phyloP scores from a whole-genome alignment of 768 basidiomycete genomes.

The Strobilomyces echinocephalus region DNA sequence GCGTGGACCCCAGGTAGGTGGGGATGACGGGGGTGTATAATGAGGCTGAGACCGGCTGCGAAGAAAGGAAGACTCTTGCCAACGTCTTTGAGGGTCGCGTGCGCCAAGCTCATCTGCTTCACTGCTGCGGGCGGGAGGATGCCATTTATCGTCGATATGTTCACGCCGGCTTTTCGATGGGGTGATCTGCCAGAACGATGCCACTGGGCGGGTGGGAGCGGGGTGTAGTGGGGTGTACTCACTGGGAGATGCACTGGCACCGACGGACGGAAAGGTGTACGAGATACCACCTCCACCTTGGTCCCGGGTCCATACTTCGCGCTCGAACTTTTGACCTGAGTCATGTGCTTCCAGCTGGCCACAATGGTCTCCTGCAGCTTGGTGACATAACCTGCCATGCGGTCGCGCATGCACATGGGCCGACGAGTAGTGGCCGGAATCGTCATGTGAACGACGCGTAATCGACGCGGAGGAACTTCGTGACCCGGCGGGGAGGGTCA shows the following conservation, averaged over 20 bases:
- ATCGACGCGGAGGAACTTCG: too few species aligned
- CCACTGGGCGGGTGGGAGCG: not conserved
- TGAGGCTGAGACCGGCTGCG: conserved; percentile 17
- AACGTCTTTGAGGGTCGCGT: conserved; percentile 14
- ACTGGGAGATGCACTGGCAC: not conserved
- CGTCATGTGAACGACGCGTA: too few species aligned
- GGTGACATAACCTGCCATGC: conserved; percentile 10
- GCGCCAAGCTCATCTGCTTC: conserved; percentile 20
- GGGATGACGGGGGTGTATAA: conserved; percentile 24
- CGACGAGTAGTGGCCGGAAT: too few species aligned
- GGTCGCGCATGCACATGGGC: not conserved
- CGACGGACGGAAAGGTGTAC: conserved; percentile 12
- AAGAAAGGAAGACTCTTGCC: conserved; percentile 13
- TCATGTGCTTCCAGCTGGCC: conserved; percentile 13
- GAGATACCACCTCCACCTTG: conserved; percentile 19
- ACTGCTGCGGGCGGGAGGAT: conserved; percentile 19
- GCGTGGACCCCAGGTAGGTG: conserved; percentile 2
- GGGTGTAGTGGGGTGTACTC: not conserved
- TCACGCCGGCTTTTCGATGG: conserved; percentile 23
- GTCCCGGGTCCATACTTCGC: conserved; percentile 15
- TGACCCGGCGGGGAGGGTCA: too few species aligned
- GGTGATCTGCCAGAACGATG: conserved; percentile 1
- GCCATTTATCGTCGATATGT: conserved; percentile 17
- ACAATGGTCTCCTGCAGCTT: conserved; percentile 21
- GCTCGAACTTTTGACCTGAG: conserved; percentile 9